A percentile compares a stretch with the other conserved stretches of the same genome.
phyloP scores from a whole-genome alignment of 1,284 basidiomycete species.

The Cutaneotrichosporon curvatum region DNA sequence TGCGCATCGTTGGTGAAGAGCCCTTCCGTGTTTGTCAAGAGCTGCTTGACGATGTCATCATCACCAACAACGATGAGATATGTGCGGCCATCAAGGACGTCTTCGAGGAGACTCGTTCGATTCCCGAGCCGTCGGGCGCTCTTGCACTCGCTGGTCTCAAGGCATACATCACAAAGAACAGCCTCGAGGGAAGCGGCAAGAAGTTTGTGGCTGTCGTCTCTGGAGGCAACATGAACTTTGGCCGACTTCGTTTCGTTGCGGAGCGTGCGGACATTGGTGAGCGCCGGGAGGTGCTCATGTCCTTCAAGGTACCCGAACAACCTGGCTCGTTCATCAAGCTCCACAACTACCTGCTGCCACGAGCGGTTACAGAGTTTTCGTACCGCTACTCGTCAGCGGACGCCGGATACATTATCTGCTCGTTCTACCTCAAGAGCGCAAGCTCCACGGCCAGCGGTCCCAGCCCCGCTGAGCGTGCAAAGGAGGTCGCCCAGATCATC shows the following conservation, averaged over 20 bases:
- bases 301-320: conserved; percentile 84
- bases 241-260: conserved; percentile 88
- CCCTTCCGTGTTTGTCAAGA: conserved; percentile 85
- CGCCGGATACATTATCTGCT: conserved; percentile 76
- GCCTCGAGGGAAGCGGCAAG: conserved; percentile 72
- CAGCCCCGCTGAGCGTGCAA: conserved; percentile 51
- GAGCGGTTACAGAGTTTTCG: conserved; percentile 92
- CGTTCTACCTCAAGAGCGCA: conserved; percentile 70
- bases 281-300: conserved; percentile 83
- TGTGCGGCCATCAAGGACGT: conserved; percentile 99
- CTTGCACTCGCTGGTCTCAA: conserved; percentile 89
- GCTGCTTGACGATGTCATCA: conserved; percentile 75
- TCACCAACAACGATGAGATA: conserved; percentile 90
- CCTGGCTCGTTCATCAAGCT: conserved; percentile 90
- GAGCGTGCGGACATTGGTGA: conserved; percentile 97
- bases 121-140: conserved; percentile 97
- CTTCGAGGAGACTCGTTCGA: conserved; percentile 91
- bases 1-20: conserved; percentile 92
- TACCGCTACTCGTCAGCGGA: conserved; percentile 62
- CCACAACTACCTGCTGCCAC: conserved; percentile 79
- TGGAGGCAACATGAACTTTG: conserved; percentile 99
- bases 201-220: conserved; percentile 86
- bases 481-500: conserved; percentile 65
- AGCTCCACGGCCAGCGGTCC: conserved; percentile 36
- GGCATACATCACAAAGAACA: conserved; percentile 72